A percentile compares a stretch with the other conserved stretches of the same genome.
Conservation (phyloP, 2,329 filamentous ascomycete species). For the Helotiales sp. region DNA sequence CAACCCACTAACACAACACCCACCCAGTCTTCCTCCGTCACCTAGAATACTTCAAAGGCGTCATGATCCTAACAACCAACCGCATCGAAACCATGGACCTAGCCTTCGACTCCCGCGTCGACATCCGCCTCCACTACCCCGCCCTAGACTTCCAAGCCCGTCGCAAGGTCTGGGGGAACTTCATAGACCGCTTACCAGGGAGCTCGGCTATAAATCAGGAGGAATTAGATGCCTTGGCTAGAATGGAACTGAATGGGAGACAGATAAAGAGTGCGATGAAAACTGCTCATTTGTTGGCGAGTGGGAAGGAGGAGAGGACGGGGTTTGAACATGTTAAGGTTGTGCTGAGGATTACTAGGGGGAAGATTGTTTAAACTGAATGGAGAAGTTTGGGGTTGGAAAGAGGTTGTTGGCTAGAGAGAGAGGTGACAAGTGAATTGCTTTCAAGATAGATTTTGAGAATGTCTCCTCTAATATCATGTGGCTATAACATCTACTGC, state of each 20-base stretch:
- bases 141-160: constrained; percentile 22
- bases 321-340: constrained; percentile 27
- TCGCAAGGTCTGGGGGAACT: constrained; percentile 23
- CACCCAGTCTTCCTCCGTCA: constrained; percentile 41
- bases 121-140: constrained; percentile 22
- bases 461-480: too few relatives aligned
- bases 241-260: constrained; percentile 33
- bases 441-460: too few relatives aligned
- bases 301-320: constrained; percentile 26
- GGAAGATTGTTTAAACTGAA: not conserved
- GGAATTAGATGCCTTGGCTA: constrained; percentile 17
- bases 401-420: too few relatives aligned
- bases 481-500: too few relatives aligned
- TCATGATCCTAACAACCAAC: constrained; percentile 34
- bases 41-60: constrained; percentile 28
- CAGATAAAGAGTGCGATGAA: constrained; percentile 38
- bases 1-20: too few relatives aligned
- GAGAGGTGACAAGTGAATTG: too few relatives aligned
- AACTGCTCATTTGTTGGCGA: constrained; percentile 33
- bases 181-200: constrained; percentile 13
- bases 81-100: constrained; percentile 18
- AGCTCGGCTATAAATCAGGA: not conserved
- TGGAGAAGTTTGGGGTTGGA: too few relatives aligned
- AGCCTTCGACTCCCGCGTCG: constrained; percentile 19
- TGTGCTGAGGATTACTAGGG: constrained; percentile 31